Evolutionary conservation across 2,329 filamentous ascomycete species (phyloP), one percentile per base, ranked within the genome.

Genomic region (Ceratocystiopsis sp.): DNA sequence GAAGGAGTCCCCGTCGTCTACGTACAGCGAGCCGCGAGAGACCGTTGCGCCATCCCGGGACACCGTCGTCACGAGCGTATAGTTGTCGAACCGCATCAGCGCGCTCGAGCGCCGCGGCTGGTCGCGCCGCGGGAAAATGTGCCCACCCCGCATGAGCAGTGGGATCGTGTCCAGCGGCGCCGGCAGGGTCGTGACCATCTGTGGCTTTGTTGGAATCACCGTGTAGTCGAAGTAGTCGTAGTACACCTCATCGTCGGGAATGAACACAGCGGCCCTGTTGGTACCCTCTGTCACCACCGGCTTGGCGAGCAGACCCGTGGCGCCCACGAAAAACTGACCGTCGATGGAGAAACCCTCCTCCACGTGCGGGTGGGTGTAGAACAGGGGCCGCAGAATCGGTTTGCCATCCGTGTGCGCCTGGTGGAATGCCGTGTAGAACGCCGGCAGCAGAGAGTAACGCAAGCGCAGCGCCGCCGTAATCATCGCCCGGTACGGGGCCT

Each of bases 371-470:
- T 94, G 84, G 2, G 85, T 81, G 65, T 89, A 96, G 64, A 87
- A 93, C 64, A 96, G 86, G 11, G 91, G 89, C 42, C 84, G 75
- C 44, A 98, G 68, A 52, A 98, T 89, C 0, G 91, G 91, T 44
- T 78, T 82, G 36, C 87, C 89, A 40, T 84, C 77, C 15, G 77
- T 69, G 52, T 84, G 80, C 13, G 91, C 85, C 55, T 93, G 78
- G 56, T 89, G 85, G 69, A 98, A 98, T 10, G 89, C 86, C 2
- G 89, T 96, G 61, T 98, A 98, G 87, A 87, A 96, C 1, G 84
- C 77, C 25, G 91, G 91, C 36, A 98, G 71, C 34, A 98, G 71
- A 49, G 80, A 77, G 61, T 98, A 98, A 41, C 91, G 77, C 37
- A 98, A 71, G 33, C 87, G 80, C 37, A 98, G 68, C 2, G 91